These are phyloP conservation scores for Zymoseptoria ardabiliae DNA, from an alignment of 2,329 filamentous ascomycete species.

Conservation along the genomic window DNA sequence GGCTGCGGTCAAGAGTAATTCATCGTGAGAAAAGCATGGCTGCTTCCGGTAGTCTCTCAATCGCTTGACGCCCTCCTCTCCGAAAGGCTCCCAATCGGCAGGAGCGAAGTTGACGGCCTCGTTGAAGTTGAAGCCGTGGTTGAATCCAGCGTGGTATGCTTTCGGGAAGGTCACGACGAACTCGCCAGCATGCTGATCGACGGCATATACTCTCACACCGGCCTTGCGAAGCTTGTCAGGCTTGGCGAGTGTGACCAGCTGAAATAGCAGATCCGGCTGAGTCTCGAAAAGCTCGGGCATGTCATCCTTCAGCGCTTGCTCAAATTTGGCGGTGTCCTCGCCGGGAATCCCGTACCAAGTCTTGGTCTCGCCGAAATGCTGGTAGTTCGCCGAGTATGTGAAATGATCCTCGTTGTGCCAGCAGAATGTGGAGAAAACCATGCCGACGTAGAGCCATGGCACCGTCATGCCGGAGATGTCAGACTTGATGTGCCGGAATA, in stretches of 20 bases:
- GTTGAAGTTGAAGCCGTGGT: constrained; percentile 97
- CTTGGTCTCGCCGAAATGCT: constrained; percentile 96
- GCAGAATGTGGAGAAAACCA: constrained; percentile 99
- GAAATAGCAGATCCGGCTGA: constrained; percentile 91
- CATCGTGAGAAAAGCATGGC: constrained; percentile 95
- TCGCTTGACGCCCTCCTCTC: constrained; percentile 75
- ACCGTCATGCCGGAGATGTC: constrained; percentile 99
- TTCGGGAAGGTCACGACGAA: constrained; percentile 96
- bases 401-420: constrained; percentile 99
- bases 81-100: constrained; percentile 88
- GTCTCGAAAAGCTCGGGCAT: constrained; percentile 96
- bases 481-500: constrained; percentile 95
- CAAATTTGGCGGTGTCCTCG: constrained; percentile 88
- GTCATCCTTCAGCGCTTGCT: constrained; percentile 87
- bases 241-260: constrained; percentile 90
- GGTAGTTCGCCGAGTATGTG: constrained; percentile 95
- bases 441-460: constrained; percentile 97
- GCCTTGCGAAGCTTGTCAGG: constrained; percentile 90
- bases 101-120: constrained; percentile 98
- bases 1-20: constrained; percentile 84
- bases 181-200: constrained; percentile 94
- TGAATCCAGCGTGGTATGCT: constrained; percentile 96
- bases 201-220: constrained; percentile 82
- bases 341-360: constrained; percentile 98
- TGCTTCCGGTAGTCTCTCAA: constrained; percentile 82